phyloP scores from a whole-genome alignment of 257 asterid species.

The Nemophila menziesii region DNA sequence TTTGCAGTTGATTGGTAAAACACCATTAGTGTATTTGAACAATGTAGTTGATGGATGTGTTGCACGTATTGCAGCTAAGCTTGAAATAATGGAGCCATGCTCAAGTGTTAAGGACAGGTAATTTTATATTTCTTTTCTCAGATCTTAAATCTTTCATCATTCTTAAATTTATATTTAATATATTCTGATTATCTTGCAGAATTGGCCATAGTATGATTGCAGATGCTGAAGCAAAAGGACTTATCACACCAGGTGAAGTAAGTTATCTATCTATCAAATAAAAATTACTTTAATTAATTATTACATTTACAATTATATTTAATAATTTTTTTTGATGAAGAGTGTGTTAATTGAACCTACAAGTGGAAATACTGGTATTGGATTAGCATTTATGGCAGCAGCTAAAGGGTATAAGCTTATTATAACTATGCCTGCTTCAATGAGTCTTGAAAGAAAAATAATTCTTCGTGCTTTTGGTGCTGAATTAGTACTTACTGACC shows the following conservation, averaged over 20 bases:
- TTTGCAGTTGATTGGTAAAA: constrained; percentile 73
- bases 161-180: constrained; percentile 1
- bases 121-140: not conserved
- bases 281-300: not conserved
- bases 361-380: constrained; percentile 95
- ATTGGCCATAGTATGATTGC: constrained; percentile 90
- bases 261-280: not conserved
- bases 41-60: constrained; percentile 79
- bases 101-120: constrained; percentile 99
- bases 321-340: constrained; percentile 28
- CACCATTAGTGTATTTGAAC: constrained; percentile 96
- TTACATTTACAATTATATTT: no score
- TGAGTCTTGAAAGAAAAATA: constrained; percentile 83
- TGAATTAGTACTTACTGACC: constrained; percentile 75
- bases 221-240: constrained; percentile 78
- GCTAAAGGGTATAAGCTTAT: constrained; percentile 82
- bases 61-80: constrained; percentile 91
- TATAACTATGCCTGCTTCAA: constrained; percentile 83
- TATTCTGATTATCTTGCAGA: constrained; percentile 30
- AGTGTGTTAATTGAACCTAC: constrained; percentile 87
- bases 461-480: constrained; percentile 94
- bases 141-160: not conserved
- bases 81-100: constrained; percentile 96
- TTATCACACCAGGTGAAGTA: constrained; percentile 83
- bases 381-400: constrained; percentile 94